A percentile compares a stretch with the other conserved stretches of the same genome.
phyloP scores from a whole-genome alignment of 179 eudicot genomes.

The Amaranthus tricolor region DNA sequence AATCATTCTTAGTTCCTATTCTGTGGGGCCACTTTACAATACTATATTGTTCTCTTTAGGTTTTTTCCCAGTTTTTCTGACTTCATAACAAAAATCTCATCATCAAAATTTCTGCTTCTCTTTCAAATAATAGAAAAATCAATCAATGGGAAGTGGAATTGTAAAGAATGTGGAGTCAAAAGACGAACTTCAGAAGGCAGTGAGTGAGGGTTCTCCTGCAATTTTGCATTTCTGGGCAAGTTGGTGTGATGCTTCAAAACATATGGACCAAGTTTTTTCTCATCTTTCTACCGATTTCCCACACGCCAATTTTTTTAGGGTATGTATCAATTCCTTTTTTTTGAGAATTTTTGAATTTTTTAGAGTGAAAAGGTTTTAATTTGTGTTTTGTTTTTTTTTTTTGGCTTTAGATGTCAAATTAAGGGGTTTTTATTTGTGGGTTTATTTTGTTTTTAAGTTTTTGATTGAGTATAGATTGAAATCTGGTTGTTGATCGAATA shows the following conservation, averaged over 20 bases:
- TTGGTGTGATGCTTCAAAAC: conserved; percentile 97
- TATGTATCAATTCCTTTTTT: conserved; percentile 20
- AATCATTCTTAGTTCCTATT: conserved; percentile 8
- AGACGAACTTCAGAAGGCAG: conserved; percentile 54
- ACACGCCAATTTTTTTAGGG: conserved; percentile 70
- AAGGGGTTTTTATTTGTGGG: neutral
- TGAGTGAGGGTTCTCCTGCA: conserved; percentile 49
- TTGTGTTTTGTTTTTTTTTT: neutral
- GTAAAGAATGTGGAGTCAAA: conserved; percentile 76
- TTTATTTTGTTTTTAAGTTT: neutral
- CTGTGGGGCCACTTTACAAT: neutral
- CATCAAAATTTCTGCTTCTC: neutral
- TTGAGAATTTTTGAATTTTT: neutral
- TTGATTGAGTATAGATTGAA: neutral
- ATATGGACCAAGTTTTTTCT: conserved; percentile 91
- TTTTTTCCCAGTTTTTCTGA: neutral
- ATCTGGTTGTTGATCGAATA: neutral
- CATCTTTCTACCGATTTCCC: conserved; percentile 95
- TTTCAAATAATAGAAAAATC: neutral
- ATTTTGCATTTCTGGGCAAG: conserved; percentile 92
- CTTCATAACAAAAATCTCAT: neutral
- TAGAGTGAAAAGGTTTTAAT: neutral
- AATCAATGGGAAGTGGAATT: conserved; percentile 35
- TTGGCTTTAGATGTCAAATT: neutral
- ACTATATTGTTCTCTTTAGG: neutral